Evolutionary conservation across 345 rosid genomes (phyloP), one percentile per base, ranked within the genome.

Genomic region (Salix arbutifolia): DNA sequence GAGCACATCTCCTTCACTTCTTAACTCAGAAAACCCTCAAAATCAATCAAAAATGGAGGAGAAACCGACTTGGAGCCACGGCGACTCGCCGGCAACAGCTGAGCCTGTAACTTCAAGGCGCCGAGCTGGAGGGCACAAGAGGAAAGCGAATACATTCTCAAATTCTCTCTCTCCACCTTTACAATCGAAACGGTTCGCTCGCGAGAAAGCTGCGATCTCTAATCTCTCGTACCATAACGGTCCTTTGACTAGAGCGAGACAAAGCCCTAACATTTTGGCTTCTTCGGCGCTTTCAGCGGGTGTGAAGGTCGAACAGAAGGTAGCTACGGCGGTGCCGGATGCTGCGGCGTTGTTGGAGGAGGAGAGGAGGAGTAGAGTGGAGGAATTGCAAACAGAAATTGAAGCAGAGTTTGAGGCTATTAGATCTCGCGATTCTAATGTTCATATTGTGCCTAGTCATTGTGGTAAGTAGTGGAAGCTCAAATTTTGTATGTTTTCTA

Each of bases 201-300:
- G 99, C 17, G 99, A 96, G 85, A 96, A 96, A 87, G 84, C 89
- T 40, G 83, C 79, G 50, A 78, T 84, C 73, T 87, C 90, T 76
- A 86, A 86, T 56, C 13, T 88, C 56, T 90, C 88, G 84, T 80
- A 89, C 82, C 97, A 96, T 74, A 86, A 88, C 81, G 99, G 99
- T 0, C 99, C 99, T 9, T 77, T 96, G 78, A 96, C 99, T 10
- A 88, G 99, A 83, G 97, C 96, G 74, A 94, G 98, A 50, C 96
- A 93, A 71, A 87, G 84, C 4, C 99, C 99, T 1, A 79, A 78
- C 76, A 87, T 50, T 80, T 77, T 75, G 28, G 40, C 84, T 50
- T 72, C 80, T 5, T 38, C 80, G 3, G 78, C 78, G 40, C 28
- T 26, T 13, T 48, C 69, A 9, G 78, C 76, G 17, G 86, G 82